phyloP scores from a whole-genome alignment of 192 early-diverging fungal genomes.

The Backusella australiensis region DNA sequence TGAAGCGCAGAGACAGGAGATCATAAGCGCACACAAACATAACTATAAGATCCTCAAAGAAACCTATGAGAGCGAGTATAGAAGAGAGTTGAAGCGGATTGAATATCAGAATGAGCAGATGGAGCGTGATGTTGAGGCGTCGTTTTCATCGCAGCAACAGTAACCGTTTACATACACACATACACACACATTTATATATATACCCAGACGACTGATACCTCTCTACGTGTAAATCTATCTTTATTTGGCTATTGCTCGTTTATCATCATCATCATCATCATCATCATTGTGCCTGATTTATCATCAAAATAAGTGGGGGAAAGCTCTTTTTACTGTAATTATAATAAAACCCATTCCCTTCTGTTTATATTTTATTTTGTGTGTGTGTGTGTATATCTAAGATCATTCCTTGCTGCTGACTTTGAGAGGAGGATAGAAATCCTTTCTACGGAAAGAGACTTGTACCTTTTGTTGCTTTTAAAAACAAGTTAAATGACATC shows the following conservation, averaged over 20 bases:
- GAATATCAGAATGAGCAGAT: background rate
- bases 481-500: too few relatives aligned
- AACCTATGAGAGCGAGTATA: slow-evolving; percentile 2
- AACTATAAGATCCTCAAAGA: background rate
- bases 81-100: background rate
- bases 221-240: background rate
- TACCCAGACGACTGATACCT: background rate
- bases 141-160: background rate
- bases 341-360: too few relatives aligned
- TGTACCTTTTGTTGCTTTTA: too few relatives aligned
- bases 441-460: too few relatives aligned
- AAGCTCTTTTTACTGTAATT: background rate
- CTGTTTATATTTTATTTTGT: too few relatives aligned
- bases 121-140: background rate
- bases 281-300: background rate
- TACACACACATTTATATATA: background rate
- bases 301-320: background rate
- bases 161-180: background rate
- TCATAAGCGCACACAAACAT: slow-evolving; percentile 1
- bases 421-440: too few relatives aligned
- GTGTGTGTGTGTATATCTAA: too few relatives aligned
- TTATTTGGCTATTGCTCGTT: background rate
- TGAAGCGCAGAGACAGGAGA: background rate
- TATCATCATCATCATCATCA: background rate
- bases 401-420: too few relatives aligned